These are phyloP conservation scores for Yamadazyma jaroonii DNA, from an alignment of 1,139 yeast genomes.

Conservation along the genomic window DNA sequence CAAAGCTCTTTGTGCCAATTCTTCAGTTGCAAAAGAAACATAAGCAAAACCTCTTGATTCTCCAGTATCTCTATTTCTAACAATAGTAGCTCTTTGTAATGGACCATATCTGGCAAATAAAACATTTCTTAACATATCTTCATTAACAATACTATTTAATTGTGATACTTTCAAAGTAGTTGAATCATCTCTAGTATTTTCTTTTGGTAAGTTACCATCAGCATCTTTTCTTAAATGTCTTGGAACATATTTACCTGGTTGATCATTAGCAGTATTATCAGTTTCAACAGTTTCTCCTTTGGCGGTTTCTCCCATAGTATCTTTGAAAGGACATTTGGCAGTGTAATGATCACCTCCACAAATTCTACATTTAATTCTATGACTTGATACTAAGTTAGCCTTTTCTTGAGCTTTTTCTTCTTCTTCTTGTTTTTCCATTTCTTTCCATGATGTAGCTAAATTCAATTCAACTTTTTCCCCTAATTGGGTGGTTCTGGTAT, in stretches of 20 bases:
- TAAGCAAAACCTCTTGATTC: constrained; percentile 97
- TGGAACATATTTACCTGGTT: constrained; percentile 58
- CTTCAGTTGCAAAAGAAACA: constrained; percentile 73
- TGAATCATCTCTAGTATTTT: constrained; percentile 68
- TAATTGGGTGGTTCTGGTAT: constrained; percentile 80
- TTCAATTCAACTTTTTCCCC: constrained; percentile 78
- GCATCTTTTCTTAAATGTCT: constrained; percentile 69
- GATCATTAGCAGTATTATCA: constrained; percentile 5
- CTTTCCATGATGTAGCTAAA: constrained; percentile 73
- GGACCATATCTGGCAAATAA: constrained; percentile 72
- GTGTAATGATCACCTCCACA: constrained; percentile 97
- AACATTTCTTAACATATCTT: constrained; percentile 73
- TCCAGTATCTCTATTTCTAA: constrained; percentile 91
- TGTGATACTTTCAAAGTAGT: constrained; percentile 90
- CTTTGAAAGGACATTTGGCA: constrained; percentile 93
- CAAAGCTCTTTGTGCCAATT: constrained; percentile 75
- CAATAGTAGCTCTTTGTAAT: constrained; percentile 77
- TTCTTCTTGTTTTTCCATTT: constrained; percentile 55
- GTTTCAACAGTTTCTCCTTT: constrained; percentile 26
- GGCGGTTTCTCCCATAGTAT: constrained; percentile 62
- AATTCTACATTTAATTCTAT: constrained; percentile 72
- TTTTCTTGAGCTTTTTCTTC: constrained; percentile 55
- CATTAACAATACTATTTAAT: constrained; percentile 82
- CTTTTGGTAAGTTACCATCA: constrained; percentile 55
- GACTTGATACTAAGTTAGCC: constrained; percentile 46